Percentiles rank a stretch among this genome's conserved stretches.
phyloP scores from a whole-genome alignment of 2,329 filamentous ascomycete genomes.

The Aspergillus ibericus region DNA sequence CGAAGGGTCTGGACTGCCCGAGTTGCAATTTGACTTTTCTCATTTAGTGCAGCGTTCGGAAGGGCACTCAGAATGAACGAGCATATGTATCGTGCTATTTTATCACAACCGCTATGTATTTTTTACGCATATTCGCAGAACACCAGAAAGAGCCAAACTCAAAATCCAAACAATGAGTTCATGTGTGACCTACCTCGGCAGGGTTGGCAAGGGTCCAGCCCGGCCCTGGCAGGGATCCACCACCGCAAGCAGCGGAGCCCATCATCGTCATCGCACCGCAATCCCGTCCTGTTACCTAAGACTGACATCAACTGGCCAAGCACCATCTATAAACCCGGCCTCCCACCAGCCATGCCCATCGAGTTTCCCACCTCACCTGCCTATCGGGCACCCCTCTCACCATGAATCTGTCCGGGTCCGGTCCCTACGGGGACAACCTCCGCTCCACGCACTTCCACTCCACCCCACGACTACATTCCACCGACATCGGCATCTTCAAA shows the following conservation, averaged over 20 bases:
- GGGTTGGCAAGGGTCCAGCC: not conserved
- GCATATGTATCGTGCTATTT: not conserved
- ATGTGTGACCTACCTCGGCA: not conserved
- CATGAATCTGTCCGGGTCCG: slow-evolving; percentile 13
- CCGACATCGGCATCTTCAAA: slow-evolving; percentile 53
- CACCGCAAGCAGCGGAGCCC: not conserved
- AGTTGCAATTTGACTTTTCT: slow-evolving; percentile 22
- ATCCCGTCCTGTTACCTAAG: slow-evolving; percentile 18
- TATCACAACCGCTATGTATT: not conserved
- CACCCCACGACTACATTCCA: slow-evolving; percentile 7
- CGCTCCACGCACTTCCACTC: not conserved
- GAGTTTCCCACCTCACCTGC: not conserved
- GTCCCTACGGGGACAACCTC: not conserved
- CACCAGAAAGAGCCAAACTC: no score
- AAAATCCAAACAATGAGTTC: no score
- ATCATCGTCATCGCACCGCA: slow-evolving; percentile 2
- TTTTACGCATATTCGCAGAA: not conserved
- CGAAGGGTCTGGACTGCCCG: slow-evolving; percentile 4
- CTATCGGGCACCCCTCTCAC: not conserved
- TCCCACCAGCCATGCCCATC: not conserved
- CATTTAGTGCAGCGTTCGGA: not conserved
- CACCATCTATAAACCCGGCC: not conserved
- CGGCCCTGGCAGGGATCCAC: not conserved
- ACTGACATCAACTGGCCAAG: slow-evolving; percentile 20
- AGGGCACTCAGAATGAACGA: not conserved